Conservation (phyloP, 306 rosid species). For the Dalbergia cultrata region DNA sequence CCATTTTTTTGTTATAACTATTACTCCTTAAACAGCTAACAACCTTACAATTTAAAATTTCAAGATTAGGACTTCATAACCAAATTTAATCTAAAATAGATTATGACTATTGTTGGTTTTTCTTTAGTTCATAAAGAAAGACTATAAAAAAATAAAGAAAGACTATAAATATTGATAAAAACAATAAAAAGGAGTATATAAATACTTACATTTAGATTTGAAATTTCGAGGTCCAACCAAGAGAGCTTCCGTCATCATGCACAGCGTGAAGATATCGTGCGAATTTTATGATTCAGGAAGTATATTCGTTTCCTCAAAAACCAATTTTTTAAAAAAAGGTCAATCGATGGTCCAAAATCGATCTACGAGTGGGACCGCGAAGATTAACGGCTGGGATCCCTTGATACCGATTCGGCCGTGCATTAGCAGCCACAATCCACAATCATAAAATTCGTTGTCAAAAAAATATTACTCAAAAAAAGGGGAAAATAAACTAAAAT, state of each 20-base stretch:
- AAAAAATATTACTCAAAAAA: not conserved
- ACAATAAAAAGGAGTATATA: no score
- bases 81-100: not conserved
- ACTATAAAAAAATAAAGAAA: no score
- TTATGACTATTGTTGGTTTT: not conserved
- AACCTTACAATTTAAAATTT: not conserved
- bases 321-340: not conserved
- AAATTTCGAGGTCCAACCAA: not conserved
- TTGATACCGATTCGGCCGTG: not conserved
- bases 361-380: slow-evolving; percentile 20
- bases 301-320: not conserved
- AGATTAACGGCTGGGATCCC: not conserved
- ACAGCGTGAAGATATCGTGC: not conserved
- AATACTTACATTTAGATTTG: not conserved
- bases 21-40: not conserved
- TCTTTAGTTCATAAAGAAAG: no score
- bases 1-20: not conserved
- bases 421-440: not conserved
- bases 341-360: slow-evolving; percentile 21
- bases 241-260: not conserved
- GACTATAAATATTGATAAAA: no score
- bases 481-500: not conserved
- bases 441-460: not conserved
- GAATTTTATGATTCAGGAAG: not conserved
- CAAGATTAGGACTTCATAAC: not conserved